These are phyloP conservation scores for Apiospora hydei DNA, from an alignment of 2,329 filamentous ascomycete genomes.

Conservation along the genomic window DNA sequence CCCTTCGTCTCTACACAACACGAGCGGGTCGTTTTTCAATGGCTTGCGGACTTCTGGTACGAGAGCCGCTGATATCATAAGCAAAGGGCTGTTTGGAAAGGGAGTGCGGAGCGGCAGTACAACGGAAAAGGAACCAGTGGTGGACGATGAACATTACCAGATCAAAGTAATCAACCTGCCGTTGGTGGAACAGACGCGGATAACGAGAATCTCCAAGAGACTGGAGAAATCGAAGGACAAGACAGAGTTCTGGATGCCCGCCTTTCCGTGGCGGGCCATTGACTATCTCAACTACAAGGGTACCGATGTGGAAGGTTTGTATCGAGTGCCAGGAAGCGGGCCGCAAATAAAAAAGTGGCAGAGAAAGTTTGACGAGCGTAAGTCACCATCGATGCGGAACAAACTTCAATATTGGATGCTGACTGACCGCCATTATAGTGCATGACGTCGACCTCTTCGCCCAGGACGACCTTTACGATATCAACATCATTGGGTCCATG, in stretches of 20 bases:
- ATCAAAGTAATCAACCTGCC: constrained; percentile 86
- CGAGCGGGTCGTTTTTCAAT: constrained; percentile 70
- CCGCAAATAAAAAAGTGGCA: constrained; percentile 95
- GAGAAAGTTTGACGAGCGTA: constrained; percentile 85
- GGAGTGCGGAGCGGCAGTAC: constrained; percentile 75
- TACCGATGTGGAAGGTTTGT: constrained; percentile 91
- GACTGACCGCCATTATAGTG: constrained; percentile 57
- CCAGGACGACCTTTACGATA: constrained; percentile 88
- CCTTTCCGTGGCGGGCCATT: constrained; percentile 92
- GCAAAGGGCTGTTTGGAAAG: constrained; percentile 85
- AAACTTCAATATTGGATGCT: constrained; percentile 22
- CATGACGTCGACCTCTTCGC: constrained; percentile 90
- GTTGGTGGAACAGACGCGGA: constrained; percentile 86
- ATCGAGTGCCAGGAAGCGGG: constrained; percentile 89
- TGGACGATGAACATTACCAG: constrained; percentile 85
- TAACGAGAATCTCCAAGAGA: constrained; percentile 88
- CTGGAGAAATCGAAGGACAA: constrained; percentile 90
- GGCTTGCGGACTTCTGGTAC: constrained; percentile 76
- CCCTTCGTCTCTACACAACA: constrained; percentile 65
- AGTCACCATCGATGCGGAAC: constrained; percentile 33
- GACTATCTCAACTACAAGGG: constrained; percentile 96
- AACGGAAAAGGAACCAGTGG: constrained; percentile 66
- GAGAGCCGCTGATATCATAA: constrained; percentile 80
- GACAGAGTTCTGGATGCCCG: constrained; percentile 99
- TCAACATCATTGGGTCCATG: constrained; percentile 95